Evolutionary conservation across 2,329 filamentous ascomycete genomes (phyloP).

Genomic region (Coniochaeta pulveracea): DNA sequence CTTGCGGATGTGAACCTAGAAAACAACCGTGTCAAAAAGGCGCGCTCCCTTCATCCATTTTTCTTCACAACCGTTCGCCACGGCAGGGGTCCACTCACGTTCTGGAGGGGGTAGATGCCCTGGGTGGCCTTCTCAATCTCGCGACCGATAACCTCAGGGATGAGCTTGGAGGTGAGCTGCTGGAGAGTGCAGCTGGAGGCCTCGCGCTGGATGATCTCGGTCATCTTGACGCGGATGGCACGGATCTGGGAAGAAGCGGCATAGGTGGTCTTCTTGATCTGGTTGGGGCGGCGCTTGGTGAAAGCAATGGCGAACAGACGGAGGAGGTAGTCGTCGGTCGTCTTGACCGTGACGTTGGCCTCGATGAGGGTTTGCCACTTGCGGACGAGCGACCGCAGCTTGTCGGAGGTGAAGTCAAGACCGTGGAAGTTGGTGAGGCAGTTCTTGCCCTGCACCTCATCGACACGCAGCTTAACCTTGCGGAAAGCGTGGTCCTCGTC

Average conservation of each 20-base stretch:
- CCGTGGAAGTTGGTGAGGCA: slow-evolving; percentile 99
- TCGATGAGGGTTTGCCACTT: slow-evolving; percentile 99
- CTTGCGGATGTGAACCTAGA: slow-evolving; percentile 99
- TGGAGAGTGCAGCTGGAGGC: slow-evolving; percentile 87
- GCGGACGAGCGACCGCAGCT: slow-evolving; percentile 96
- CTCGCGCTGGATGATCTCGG: slow-evolving; percentile 96
- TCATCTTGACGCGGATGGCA: slow-evolving; percentile 99
- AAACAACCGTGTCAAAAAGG: too few species aligned
- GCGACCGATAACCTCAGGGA: slow-evolving; percentile 97
- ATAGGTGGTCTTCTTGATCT: slow-evolving; percentile 99
- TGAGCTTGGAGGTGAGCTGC: slow-evolving; percentile 96
- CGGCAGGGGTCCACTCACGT: slow-evolving; percentile 58
- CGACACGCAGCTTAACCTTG: slow-evolving; percentile 97
- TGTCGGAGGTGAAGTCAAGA: slow-evolving; percentile 99
- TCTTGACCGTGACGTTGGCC: slow-evolving; percentile 99
- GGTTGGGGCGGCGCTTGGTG: slow-evolving; percentile 98
- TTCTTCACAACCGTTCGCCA: too few species aligned
- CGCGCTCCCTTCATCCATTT: too few species aligned
- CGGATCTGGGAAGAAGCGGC: slow-evolving; percentile 94
- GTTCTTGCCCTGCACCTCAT: slow-evolving; percentile 99
- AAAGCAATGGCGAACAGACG: slow-evolving; percentile 98
- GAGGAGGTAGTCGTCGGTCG: slow-evolving; percentile 98
- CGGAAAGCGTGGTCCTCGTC: slow-evolving; percentile 99
- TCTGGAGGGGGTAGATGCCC: slow-evolving; percentile 99
- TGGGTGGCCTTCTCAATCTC: slow-evolving; percentile 99